phyloP scores from a whole-genome alignment of 208 protist species.

The Blechomonas ayalai region DNA sequence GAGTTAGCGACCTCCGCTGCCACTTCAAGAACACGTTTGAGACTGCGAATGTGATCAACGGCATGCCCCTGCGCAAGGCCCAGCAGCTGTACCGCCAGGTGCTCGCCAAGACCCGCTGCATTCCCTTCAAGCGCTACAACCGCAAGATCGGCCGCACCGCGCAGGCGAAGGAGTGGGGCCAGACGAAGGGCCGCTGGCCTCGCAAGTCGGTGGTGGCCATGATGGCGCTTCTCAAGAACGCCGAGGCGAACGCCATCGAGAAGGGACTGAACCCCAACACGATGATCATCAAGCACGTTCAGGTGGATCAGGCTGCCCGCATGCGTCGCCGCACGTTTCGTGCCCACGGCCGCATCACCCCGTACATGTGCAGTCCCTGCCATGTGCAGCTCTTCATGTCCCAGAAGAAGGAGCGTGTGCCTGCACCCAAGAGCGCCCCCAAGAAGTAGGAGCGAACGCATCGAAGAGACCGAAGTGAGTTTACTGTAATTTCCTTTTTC shows the following conservation, averaged over 20 bases:
- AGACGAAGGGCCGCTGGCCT: slow-evolving; percentile 92
- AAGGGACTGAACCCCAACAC: slow-evolving; percentile 89
- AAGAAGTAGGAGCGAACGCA: slow-evolving; percentile 16
- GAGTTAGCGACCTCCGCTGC: slow-evolving; percentile 88
- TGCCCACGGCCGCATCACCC: slow-evolving; percentile 92
- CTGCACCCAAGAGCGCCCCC: slow-evolving; percentile 19
- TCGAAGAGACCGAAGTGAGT: no score
- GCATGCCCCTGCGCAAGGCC: slow-evolving; percentile 89
- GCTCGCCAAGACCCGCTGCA: slow-evolving; percentile 91
- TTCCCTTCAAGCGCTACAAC: slow-evolving; percentile 93
- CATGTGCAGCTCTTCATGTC: slow-evolving; percentile 83
- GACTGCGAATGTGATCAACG: slow-evolving; percentile 90
- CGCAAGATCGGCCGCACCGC: slow-evolving; percentile 88
- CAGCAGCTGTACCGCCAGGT: slow-evolving; percentile 92
- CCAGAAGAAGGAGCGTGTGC: slow-evolving; percentile 31
- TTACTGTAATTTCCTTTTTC: slow-evolving; percentile 12
- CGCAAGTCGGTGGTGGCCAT: slow-evolving; percentile 91
- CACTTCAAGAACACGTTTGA: slow-evolving; percentile 96
- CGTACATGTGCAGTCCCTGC: slow-evolving; percentile 92
- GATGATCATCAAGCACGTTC: slow-evolving; percentile 91
- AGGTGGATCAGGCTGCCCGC: slow-evolving; percentile 87
- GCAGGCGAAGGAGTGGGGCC: slow-evolving; percentile 90
- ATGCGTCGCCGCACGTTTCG: slow-evolving; percentile 93
- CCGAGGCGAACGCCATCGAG: slow-evolving; percentile 84
- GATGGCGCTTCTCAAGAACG: slow-evolving; percentile 91